These are phyloP conservation scores for Paspalum vaginatum DNA, from an alignment of 176 grass and related monocot species.

Conservation along the genomic window DNA sequence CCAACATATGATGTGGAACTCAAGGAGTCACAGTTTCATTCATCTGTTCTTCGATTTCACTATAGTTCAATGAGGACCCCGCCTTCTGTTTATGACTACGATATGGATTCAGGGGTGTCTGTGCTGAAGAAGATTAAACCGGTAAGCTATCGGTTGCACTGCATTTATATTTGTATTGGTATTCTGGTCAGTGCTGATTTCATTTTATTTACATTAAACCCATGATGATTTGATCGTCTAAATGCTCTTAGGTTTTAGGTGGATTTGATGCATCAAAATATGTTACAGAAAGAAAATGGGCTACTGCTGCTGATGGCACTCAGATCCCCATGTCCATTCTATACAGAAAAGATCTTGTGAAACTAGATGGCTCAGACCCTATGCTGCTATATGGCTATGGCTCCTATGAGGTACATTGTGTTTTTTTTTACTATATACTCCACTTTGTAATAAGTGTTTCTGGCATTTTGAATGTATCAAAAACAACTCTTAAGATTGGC, in stretches of 20 bases:
- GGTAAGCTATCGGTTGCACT: conserved; percentile 52
- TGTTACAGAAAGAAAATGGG: conserved; percentile 88
- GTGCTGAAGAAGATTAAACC: conserved; percentile 80
- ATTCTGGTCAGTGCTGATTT: background rate
- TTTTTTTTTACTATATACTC: background rate
- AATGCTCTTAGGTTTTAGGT: conserved; percentile 67
- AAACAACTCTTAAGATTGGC: background rate
- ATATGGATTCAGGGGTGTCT: conserved; percentile 80
- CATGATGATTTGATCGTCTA: conserved; percentile 24
- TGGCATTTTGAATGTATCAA: background rate
- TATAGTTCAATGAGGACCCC: conserved; percentile 88
- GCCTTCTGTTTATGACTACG: conserved; percentile 74
- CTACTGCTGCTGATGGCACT: conserved; percentile 72
- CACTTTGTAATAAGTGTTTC: background rate
- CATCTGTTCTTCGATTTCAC: conserved; percentile 67
- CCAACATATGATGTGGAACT: conserved; percentile 66
- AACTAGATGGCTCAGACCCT: conserved; percentile 85
- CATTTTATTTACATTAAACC: conserved; percentile 3
- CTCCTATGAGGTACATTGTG: conserved; percentile 73
- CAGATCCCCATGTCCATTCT: conserved; percentile 85
- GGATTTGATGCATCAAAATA: conserved; percentile 87
- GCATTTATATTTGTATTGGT: background rate
- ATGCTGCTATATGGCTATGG: conserved; percentile 91
- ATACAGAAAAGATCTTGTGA: conserved; percentile 80
- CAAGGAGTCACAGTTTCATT: conserved; percentile 64